phyloP scores from a whole-genome alignment of 106 monocot species.

The Allium cepa region DNA sequence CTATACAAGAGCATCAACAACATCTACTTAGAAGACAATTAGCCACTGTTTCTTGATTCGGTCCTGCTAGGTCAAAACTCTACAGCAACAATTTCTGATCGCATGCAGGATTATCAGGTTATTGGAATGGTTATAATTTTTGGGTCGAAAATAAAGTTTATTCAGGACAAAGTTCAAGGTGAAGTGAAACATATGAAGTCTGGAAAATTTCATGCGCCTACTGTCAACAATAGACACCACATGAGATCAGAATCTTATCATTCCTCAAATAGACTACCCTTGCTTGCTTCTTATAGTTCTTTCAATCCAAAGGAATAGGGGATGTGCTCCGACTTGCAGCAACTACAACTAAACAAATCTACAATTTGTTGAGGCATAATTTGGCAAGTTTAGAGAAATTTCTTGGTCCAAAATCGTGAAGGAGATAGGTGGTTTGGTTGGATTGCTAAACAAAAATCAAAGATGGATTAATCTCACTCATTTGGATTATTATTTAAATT shows the following conservation, averaged over 20 bases:
- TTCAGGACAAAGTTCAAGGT: constrained; percentile 45
- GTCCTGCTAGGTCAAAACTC: constrained; percentile 70
- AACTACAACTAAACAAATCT: constrained; percentile 54
- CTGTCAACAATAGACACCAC: constrained; percentile 8
- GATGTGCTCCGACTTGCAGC: constrained; percentile 63
- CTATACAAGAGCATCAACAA: constrained; percentile 80
- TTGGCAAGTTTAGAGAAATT: constrained; percentile 53
- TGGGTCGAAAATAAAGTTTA: constrained; percentile 68
- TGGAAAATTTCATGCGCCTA: constrained; percentile 30
- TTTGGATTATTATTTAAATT: too few relatives aligned
- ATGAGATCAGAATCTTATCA: constrained; percentile 13
- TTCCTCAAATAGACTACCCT: constrained; percentile 19
- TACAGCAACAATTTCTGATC: constrained; percentile 32
- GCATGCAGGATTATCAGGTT: constrained; percentile 78
- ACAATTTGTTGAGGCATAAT: constrained; percentile 45
- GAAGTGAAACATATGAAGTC: constrained; percentile 76
- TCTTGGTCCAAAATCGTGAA: constrained; percentile 57
- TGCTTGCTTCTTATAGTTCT: constrained; percentile 86
- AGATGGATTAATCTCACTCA: too few relatives aligned
- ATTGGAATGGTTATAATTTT: constrained; percentile 77
- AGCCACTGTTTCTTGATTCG: constrained; percentile 83
- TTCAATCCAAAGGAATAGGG: constrained; percentile 74
- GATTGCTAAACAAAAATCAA: too few relatives aligned
- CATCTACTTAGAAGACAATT: constrained; percentile 47
- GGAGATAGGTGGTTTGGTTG: too few relatives aligned